Percentiles rank a stretch among this genome's conserved stretches.
Evolutionary conservation across 192 early-diverging fungal genomes (phyloP).

Genomic region (Linnemannia elongata): DNA sequence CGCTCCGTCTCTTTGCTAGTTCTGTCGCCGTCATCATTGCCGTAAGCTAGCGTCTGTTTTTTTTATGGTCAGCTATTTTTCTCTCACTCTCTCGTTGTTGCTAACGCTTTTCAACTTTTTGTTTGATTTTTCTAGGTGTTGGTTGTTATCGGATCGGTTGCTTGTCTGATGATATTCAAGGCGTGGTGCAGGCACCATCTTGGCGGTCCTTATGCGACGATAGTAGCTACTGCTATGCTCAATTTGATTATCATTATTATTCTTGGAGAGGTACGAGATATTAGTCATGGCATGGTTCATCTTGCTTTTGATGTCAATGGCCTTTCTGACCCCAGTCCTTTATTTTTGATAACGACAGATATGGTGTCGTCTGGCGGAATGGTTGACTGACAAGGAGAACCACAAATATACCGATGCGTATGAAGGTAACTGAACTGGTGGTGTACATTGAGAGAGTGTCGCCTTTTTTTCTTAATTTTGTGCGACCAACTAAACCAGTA

Average conservation of each 20-base stretch:
- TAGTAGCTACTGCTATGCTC: slow-evolving; percentile 52
- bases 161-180: slow-evolving; percentile 54
- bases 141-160: slow-evolving; percentile 56
- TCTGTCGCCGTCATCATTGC: slow-evolving; percentile 23
- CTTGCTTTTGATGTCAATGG: slow-evolving; percentile 22
- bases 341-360: slow-evolving; percentile 15
- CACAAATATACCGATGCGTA: slow-evolving; percentile 58
- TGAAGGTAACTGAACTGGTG: slow-evolving; percentile 46
- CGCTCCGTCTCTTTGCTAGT: slow-evolving; percentile 24
- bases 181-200: slow-evolving; percentile 43
- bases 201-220: slow-evolving; percentile 35
- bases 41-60: background rate
- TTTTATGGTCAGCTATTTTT: too few relatives aligned
- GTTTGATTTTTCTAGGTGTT: slow-evolving; percentile 8
- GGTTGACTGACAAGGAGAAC: slow-evolving; percentile 62
- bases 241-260: slow-evolving; percentile 64
- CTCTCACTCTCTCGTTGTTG: background rate
- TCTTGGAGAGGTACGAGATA: slow-evolving; percentile 59
- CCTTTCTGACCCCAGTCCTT: background rate
- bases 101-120: background rate
- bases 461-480: background rate
- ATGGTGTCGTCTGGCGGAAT: slow-evolving; percentile 39
- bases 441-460: too few relatives aligned
- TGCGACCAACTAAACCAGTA: background rate
- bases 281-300: background rate